Base-by-base conservation (phyloP, 352 stramenopile genomes). In the Globisporangium mamillatum region DNA sequence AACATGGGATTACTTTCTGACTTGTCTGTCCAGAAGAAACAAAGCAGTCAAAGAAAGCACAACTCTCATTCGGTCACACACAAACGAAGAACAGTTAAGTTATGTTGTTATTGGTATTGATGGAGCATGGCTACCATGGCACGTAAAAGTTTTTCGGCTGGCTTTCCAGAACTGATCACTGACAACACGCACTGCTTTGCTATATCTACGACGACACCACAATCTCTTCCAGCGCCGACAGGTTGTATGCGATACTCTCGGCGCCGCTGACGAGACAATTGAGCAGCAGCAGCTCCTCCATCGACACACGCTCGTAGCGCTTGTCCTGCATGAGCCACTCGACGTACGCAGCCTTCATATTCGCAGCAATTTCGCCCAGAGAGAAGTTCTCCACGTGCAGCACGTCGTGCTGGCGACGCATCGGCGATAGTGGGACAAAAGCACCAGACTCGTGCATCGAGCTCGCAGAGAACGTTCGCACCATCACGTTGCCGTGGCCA, bases 251-350 rank as follows among this genome's bases (percentile, higher is more conserved):
- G 64, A 94, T 91, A 41, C 85, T 82, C 29, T 91, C 83, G 24
- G 84, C 83, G 12, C 83, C 86, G 63, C 84, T 93, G n/a, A 94
- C 81, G 24, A 94, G 71, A 60, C 87, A 94, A 62, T 92, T 94
- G 27, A 94, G 77, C 46, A 94, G 74, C 34, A 94, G 68, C 32
- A 94, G 72, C 60, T 93, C 84, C 60, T 94, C 86, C 84, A 94
- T 92, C 29, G 82, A 82, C 12, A 93, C 82, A 44, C 80, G 81
- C 63, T 93, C 81, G 70, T 83, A 93, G 18, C 84, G 82, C 22
- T 86, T 77, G 36, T 74, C 77, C 71, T 91, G 84, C 80, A 94
- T 86, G 16, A 93, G 73, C 83, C 83, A 92, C 75, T 91, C 81
- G 12, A 92, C 82, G 50, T 93, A 93, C 6, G 84, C 78, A 57